Base-by-base conservation (phyloP, 805 yeast species). In the Candida insectorum region DNA sequence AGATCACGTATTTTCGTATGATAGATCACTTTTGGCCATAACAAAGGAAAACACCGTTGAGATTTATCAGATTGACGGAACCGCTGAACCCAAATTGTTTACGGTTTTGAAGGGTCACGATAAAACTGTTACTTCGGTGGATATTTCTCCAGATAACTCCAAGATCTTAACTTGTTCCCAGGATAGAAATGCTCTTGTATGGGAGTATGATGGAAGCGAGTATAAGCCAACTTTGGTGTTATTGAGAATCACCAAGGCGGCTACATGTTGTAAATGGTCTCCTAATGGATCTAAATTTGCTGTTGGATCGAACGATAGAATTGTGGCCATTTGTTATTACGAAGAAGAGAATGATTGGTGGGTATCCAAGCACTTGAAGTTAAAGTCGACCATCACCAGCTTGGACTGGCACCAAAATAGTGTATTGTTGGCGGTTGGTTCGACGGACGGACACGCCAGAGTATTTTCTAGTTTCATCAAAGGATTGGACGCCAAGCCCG, bases 271-370 rank as follows among this genome's bases (percentile, higher is more conserved):
- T 32, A 75, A 79, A 48, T 93, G 99, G 99, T 84, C 96, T 7
- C 97, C 97, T 14, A 77, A 75, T 47, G 97, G 96, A n/a, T 66
- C 65, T 53, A 93, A 93, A 66, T 93, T 93, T 62, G 98, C 98
- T 1, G 97, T 91, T 30, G 98, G 97, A 1, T 85, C 96, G 2
- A 87, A 96, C 29, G 97, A 96, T 28, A 71, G 97, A 40, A 83
- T 85, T 43, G 81, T 93, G 60, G 96, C 97, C 7, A 85, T 93
- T 31, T 93, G 98, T 67, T 93, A 89, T 65, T 93, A 84, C 57
- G 98, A 93, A 63, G 84, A 73, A 42, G 96, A 88, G 51, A 93
- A 91, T 58, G 96, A 93, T 58, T 93, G 99, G 99, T 93, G 99
- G 99, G 89, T 93, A 32, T 86, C 97, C 10, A 91, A 91, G 62